These are phyloP conservation scores for Chenopodium album DNA, from an alignment of 148 eudicot genomes.

Conservation along the genomic window DNA sequence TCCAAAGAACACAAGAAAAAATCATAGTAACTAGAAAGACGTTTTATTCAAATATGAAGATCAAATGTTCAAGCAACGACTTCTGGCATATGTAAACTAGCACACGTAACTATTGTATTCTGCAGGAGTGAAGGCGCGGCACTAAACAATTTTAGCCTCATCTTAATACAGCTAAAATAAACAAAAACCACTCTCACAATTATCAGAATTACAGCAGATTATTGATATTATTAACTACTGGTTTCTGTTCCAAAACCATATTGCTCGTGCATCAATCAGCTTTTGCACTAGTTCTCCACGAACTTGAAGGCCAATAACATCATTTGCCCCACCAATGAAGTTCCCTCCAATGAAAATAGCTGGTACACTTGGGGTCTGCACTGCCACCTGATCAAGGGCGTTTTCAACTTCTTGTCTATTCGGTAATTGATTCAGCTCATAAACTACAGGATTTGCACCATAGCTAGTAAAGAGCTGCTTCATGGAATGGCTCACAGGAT, in stretches of 20 bases:
- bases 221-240: background rate
- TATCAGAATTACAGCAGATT: no score
- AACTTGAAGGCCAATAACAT: slow-evolving; percentile 60
- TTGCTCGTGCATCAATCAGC: slow-evolving; percentile 54
- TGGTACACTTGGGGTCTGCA: slow-evolving; percentile 36
- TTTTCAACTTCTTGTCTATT: slow-evolving; percentile 45
- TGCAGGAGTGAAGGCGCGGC: no score
- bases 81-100: no score
- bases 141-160: no score
- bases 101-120: no score
- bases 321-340: slow-evolving; percentile 59
- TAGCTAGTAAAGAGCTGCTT: slow-evolving; percentile 43
- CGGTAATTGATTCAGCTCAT: slow-evolving; percentile 53
- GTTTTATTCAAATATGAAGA: no score
- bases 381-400: slow-evolving; percentile 33
- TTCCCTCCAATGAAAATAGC: slow-evolving; percentile 52
- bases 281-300: slow-evolving; percentile 44
- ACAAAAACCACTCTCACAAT: no score
- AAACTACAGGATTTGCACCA: slow-evolving; percentile 54
- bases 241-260: slow-evolving; percentile 43
- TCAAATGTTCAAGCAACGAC: no score
- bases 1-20: no score
- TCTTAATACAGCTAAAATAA: no score
- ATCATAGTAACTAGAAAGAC: no score
- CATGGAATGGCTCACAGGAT: slow-evolving; percentile 48